Percentiles rank a stretch among this genome's conserved stretches.
These are phyloP conservation scores for Russula sp. DNA, from an alignment of 768 basidiomycete species.

Conservation along the genomic window DNA sequence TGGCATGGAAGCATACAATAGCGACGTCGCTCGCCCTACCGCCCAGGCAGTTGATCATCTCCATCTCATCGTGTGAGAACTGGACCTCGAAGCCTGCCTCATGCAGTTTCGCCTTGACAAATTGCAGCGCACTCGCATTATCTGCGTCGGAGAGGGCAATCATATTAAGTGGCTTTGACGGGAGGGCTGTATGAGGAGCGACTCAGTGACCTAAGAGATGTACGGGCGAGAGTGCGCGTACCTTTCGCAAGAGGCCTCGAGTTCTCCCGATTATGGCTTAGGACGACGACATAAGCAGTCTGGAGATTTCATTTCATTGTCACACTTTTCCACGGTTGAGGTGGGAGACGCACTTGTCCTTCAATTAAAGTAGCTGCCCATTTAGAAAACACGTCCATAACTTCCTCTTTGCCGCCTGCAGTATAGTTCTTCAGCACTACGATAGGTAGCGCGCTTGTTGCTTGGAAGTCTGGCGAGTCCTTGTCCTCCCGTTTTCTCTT, in stretches of 20 bases:
- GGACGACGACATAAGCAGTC: slow-evolving; percentile 88
- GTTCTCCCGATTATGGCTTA: slow-evolving; percentile 87
- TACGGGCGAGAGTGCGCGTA: slow-evolving; percentile 28
- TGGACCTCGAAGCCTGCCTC: slow-evolving; percentile 48
- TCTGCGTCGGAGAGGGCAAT: slow-evolving; percentile 87
- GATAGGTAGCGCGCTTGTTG: slow-evolving; percentile 65
- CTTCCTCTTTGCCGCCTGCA: slow-evolving; percentile 53
- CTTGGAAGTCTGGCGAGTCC: slow-evolving; percentile 36
- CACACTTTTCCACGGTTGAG: neutral
- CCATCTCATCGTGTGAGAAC: slow-evolving; percentile 50
- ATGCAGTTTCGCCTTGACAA: slow-evolving; percentile 72
- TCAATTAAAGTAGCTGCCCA: slow-evolving; percentile 85
- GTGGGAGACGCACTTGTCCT: slow-evolving; percentile 49
- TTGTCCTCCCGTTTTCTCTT: slow-evolving; percentile 6
- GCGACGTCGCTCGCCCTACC: slow-evolving; percentile 89
- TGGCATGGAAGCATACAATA: slow-evolving; percentile 46
- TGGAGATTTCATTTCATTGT: slow-evolving; percentile 28
- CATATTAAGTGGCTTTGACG: slow-evolving; percentile 72
- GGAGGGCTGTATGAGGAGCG: slow-evolving; percentile 50
- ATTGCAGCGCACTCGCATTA: slow-evolving; percentile 65
- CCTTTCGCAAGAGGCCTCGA: slow-evolving; percentile 80
- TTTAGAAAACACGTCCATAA: slow-evolving; percentile 67
- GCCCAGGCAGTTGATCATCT: slow-evolving; percentile 69
- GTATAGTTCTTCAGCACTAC: slow-evolving; percentile 83
- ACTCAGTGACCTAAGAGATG: neutral